Evolutionary conservation across 2,329 filamentous ascomycete species (phyloP).

Genomic region (Arthroderma sp.): DNA sequence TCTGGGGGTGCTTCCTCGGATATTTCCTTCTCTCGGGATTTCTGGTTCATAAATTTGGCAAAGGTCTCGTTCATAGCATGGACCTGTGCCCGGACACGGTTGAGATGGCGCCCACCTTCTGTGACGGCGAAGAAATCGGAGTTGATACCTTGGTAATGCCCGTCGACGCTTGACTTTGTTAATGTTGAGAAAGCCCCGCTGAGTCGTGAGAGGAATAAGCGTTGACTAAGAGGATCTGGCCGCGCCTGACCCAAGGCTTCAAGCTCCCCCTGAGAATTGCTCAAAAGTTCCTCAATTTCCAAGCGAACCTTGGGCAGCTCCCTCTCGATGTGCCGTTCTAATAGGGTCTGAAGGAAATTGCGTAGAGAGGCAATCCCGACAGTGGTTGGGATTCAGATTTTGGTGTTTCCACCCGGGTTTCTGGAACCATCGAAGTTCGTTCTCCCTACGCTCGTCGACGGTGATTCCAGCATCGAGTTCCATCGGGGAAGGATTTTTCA

Average conservation of each 20-base stretch:
- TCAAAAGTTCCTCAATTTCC: slow-evolving; percentile 1
- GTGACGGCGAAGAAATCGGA: background rate
- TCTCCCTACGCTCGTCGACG: background rate
- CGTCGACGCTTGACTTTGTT: background rate
- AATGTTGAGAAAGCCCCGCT: background rate
- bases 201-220: slow-evolving; percentile 1
- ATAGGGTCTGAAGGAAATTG: slow-evolving; percentile 28
- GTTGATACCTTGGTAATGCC: background rate
- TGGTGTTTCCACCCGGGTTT: slow-evolving; percentile 3
- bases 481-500: slow-evolving; percentile 5
- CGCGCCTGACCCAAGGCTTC: slow-evolving; percentile 3
- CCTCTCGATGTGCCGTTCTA: slow-evolving; percentile 29
- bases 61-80: background rate
- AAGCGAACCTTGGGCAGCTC: slow-evolving; percentile 26
- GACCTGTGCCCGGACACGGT: background rate
- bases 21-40: no score
- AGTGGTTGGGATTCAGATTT: slow-evolving; percentile 24
- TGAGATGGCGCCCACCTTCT: background rate
- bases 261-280: background rate
- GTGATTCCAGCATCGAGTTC: slow-evolving; percentile 1
- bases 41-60: background rate
- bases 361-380: slow-evolving; percentile 32
- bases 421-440: slow-evolving; percentile 1
- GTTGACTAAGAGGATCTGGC: background rate
- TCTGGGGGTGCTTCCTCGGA: no score